Evolutionary conservation across 169 alveolate genomes (phyloP).

Genomic region (Eimeria praecox): DNA sequence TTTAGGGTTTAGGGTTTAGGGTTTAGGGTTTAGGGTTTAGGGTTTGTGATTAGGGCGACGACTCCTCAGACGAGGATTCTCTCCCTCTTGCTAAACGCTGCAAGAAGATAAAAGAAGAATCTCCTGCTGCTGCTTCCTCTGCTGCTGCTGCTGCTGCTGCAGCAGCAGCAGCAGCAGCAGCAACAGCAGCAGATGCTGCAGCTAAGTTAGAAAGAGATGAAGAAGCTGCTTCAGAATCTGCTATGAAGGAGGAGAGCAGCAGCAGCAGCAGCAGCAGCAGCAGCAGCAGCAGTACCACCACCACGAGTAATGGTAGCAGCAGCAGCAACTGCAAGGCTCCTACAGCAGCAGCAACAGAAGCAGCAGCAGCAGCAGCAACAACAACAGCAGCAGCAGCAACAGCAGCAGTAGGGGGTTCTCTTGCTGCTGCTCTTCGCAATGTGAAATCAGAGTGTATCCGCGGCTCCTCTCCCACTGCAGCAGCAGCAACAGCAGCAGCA

Average conservation of each 20-base stretch:
- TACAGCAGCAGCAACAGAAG: conserved; percentile 24
- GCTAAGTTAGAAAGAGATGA: neutral
- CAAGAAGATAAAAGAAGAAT: neutral
- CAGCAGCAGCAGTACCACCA: neutral
- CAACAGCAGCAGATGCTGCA: too few relatives aligned
- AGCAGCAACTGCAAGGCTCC: too few relatives aligned
- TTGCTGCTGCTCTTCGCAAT: conserved; percentile 15
- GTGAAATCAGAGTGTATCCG: neutral
- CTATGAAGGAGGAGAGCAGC: neutral
- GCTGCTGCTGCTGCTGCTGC: conserved; percentile 37
- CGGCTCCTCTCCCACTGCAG: conserved; percentile 10
- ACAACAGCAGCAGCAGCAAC: neutral
- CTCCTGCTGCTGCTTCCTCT: conserved; percentile 18
- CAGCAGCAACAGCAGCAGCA: conserved; percentile 14
- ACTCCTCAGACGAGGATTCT: conserved; percentile 21
- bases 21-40: conserved; percentile 10
- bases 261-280: conserved; percentile 47
- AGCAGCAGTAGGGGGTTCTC: conserved; percentile 6
- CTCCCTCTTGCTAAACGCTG: neutral
- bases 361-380: conserved; percentile 30
- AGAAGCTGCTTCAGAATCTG: neutral
- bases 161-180: neutral
- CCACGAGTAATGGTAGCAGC: neutral
- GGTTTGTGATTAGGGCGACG: neutral
- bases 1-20: neutral